Base-by-base conservation (phyloP, 805 yeast genomes). In the Metschnikowia dekortorum region DNA sequence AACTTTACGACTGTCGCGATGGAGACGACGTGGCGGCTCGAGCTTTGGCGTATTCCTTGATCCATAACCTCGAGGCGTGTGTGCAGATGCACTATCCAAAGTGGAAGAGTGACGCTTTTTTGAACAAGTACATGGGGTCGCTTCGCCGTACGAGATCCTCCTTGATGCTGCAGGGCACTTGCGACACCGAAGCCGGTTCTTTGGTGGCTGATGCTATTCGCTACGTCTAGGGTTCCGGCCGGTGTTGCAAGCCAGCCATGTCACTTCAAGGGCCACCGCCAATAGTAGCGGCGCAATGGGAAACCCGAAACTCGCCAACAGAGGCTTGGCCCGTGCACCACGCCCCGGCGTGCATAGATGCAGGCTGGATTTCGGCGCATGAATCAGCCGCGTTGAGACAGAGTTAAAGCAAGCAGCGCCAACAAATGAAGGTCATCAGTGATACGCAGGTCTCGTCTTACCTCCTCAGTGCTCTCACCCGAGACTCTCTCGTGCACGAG, bases 401-500 rank as follows among this genome's bases (percentile, higher is more conserved):
- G 18, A 16, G 2, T 16, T 16, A 16, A 16, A 16, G 18, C 18
- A 16, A 16, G 2, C 18, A 16, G 18, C 18, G 2, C 3, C 18
- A 16, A 16, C 18, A 16, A 28, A 68, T 68, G 73, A 66, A 62
- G 49, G 58, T 68, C 7, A 49, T 68, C 28, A 53, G 68, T 11
- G 71, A 68, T 41, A 70, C 71, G 7, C 57, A 54, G 2, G 64
- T 69, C 1, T 63, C 67, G 29, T 52, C 59, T 1, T 44, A 52
- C 29, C 57, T 78, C 5, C 58, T 74, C 26, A 48, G 50, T 5
- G 38, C 53, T 1, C 54, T 78, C n/a, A 46, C 57, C 7, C 49
- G 45, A 4, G 53, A 56, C 0, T 63, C 66, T 0, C 53, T 78
- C 4, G 36, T 55, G 1, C 34, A 56, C 8, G 48, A 50, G 2